These are phyloP conservation scores for Blastobotrys indianensis DNA, from an alignment of 1,139 yeast genomes.

Conservation along the genomic window DNA sequence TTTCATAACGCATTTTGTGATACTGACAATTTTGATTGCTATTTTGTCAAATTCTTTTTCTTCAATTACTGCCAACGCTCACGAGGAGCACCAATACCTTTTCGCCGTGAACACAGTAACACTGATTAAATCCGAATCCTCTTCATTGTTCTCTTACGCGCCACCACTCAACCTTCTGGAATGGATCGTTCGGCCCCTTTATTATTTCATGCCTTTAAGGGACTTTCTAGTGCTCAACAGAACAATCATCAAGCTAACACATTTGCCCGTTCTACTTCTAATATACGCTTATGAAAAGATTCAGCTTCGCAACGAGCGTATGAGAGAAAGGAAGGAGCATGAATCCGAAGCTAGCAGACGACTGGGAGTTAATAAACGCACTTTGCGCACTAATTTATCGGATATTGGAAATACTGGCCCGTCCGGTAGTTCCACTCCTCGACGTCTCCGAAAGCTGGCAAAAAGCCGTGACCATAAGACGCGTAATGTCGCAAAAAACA, in stretches of 20 bases:
- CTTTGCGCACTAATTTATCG: not conserved
- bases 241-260: conserved; percentile 35
- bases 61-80: conserved; percentile 33
- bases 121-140: conserved; percentile 37
- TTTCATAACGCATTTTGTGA: conserved; percentile 52
- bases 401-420: not conserved
- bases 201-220: conserved; percentile 31
- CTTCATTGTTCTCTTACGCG: conserved; percentile 36
- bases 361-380: conserved; percentile 9
- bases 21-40: conserved; percentile 54
- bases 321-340: conserved; percentile 13
- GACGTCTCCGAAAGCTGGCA: not conserved
- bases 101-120: conserved; percentile 38
- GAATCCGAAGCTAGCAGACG: conserved; percentile 17
- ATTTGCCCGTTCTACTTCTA: conserved; percentile 33
- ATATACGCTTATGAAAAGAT: conserved; percentile 35
- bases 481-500: conserved; percentile 14
- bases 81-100: conserved; percentile 37
- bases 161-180: conserved; percentile 36
- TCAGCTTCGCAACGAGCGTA: conserved; percentile 18
- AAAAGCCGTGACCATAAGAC: conserved; percentile 1
- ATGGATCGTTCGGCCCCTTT: conserved; percentile 33
- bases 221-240: conserved; percentile 33
- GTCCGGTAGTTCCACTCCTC: not conserved
- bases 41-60: conserved; percentile 42